Evolutionary conservation across 2,329 filamentous ascomycete species (phyloP).

Genomic region (Ascochyta fabae): DNA sequence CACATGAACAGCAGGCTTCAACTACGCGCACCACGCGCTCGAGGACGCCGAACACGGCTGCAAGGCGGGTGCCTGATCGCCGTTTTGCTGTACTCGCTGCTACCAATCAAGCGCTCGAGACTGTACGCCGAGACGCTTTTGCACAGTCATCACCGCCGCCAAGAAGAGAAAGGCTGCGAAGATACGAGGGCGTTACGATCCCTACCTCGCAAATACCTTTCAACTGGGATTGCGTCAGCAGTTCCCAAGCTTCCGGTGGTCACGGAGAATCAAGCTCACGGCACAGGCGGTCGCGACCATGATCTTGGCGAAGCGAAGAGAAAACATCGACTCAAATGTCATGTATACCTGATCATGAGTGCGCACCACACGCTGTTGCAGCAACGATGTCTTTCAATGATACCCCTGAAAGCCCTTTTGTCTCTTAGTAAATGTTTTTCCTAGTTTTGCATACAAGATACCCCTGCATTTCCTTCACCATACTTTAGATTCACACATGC

Average conservation of each 20-base stretch:
- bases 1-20: constrained; percentile 32
- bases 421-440: not conserved
- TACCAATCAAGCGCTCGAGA: constrained; percentile 46
- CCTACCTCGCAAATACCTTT: constrained; percentile 43
- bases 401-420: not conserved
- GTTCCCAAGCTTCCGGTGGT: constrained; percentile 41
- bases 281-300: constrained; percentile 36
- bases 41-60: constrained; percentile 43
- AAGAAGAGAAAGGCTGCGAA: constrained; percentile 37
- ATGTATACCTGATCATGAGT: not conserved
- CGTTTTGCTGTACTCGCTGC: constrained; percentile 49
- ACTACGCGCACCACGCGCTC: constrained; percentile 36
- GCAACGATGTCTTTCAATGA: not conserved
- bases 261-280: constrained; percentile 33
- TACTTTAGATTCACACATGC: not conserved
- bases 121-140: constrained; percentile 46
- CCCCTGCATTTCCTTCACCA: not conserved
- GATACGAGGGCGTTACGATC: constrained; percentile 42
- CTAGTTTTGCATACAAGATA: not conserved
- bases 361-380: not conserved
- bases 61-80: constrained; percentile 43
- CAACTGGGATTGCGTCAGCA: constrained; percentile 48
- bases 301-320: not conserved
- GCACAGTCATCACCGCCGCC: constrained; percentile 44
- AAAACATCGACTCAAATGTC: not conserved